phyloP scores from a whole-genome alignment of 73 alveolate genomes.

The Breviolum minutum region DNA sequence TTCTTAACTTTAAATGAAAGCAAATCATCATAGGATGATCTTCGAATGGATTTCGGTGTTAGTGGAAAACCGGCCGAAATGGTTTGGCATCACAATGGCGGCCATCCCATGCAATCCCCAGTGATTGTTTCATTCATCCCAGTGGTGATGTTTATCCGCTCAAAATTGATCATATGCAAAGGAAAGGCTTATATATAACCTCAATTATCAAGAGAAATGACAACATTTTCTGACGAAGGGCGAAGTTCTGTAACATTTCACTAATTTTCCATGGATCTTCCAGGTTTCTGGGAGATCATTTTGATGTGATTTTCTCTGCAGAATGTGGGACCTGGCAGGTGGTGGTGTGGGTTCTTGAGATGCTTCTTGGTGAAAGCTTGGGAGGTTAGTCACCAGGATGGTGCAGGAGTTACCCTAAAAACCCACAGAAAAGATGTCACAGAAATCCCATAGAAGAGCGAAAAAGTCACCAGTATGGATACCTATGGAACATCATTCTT shows the following conservation, averaged over 20 bases:
- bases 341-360: constrained; percentile 88
- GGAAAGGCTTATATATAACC: too few species aligned
- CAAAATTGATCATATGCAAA: too few species aligned
- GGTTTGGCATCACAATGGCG: too few species aligned
- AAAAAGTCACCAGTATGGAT: not conserved
- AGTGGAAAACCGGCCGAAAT: too few species aligned
- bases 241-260: not conserved
- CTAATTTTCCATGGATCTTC: not conserved
- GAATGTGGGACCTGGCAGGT: constrained; percentile 18
- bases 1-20: too few species aligned
- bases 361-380: not conserved
- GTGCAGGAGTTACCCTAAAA: not conserved
- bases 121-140: too few species aligned
- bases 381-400: not conserved
- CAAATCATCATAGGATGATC: too few species aligned
- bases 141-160: too few species aligned
- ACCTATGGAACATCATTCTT: not conserved
- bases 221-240: not conserved
- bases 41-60: too few species aligned
- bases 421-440: too few species aligned
- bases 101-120: too few species aligned
- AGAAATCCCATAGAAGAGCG: too few species aligned
- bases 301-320: not conserved
- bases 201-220: not conserved
- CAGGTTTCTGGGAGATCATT: not conserved